phyloP scores from a whole-genome alignment of 2,329 filamentous ascomycete genomes.

The Clathrospora elynae region DNA sequence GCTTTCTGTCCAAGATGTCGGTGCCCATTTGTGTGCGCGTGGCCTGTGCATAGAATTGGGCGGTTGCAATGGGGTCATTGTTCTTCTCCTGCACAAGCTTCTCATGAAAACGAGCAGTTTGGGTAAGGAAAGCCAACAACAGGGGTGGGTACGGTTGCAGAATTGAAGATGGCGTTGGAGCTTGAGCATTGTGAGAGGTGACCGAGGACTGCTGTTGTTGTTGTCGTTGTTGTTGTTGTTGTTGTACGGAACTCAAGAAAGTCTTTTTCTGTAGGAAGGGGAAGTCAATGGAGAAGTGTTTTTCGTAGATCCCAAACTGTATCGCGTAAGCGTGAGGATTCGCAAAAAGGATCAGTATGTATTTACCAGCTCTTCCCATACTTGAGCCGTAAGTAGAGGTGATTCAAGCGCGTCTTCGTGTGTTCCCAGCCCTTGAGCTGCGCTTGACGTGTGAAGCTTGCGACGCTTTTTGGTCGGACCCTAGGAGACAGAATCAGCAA shows the following conservation, averaged over 20 bases:
- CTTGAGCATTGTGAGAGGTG: conserved; percentile 22
- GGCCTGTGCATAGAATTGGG: conserved; percentile 68
- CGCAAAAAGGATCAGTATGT: background rate
- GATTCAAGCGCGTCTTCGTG: conserved; percentile 66
- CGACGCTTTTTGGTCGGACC: conserved; percentile 35
- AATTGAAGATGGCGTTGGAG: conserved; percentile 31
- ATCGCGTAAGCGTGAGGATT: conserved; percentile 12
- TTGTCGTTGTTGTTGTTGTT: conserved; percentile 23
- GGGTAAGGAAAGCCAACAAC: conserved; percentile 68
- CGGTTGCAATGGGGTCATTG: conserved; percentile 38
- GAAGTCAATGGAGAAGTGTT: conserved; percentile 73
- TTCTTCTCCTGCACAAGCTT: conserved; percentile 44
- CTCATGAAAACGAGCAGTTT: conserved; percentile 72
- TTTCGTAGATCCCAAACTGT: conserved; percentile 68
- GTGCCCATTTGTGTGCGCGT: conserved; percentile 56
- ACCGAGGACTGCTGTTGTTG: conserved; percentile 39
- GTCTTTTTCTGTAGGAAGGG: conserved; percentile 72
- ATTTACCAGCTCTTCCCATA: conserved; percentile 68
- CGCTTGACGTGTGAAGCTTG: conserved; percentile 43
- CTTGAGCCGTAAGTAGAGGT: conserved; percentile 64
- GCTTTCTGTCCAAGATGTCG: conserved; percentile 30
- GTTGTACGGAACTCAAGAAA: conserved; percentile 53
- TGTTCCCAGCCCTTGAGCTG: conserved; percentile 48
- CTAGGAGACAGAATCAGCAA: conserved; percentile 13
- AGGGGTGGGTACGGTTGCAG: conserved; percentile 60